Evolutionary conservation across 805 yeast genomes (phyloP), one percentile per base, ranked within the genome.

Genomic region (Priceomyces fermenticarens): DNA sequence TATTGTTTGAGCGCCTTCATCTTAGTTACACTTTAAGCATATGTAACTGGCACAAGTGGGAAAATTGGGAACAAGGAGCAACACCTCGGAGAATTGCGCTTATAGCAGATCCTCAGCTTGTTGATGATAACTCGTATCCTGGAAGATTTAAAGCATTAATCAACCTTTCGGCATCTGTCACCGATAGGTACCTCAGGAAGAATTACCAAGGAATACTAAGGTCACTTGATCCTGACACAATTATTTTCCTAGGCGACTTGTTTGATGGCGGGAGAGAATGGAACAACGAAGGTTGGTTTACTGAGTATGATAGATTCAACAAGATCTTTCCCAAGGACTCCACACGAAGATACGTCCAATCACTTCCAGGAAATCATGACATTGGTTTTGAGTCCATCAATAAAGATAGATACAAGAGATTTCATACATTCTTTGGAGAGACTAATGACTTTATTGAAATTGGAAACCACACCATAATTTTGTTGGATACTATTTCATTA

Each of bases 231-330:
- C 97, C 98, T 0, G 85, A 89, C 53, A 69, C 85, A 1, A 79
- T 81, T 3, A 62, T 91, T 4, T 91, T 88, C 57, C 64, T 93
- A 20, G 99, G 99, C 2, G 99, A 93, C 58, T 62, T 91, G 51
- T 85, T 91, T 57, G 99, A 93, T 63, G 97, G 97, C 10, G 98
- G 98, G 0, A 72, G 99, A 43, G 83, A 83, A 40, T 89, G 96
- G 91, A 78, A 76, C 30, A 73, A 73, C 27, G 67, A 72, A 15
- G 56, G 49, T 8, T 88, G 96, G 95, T 62, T 77, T 40, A 64
- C 70, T 10, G 98, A 93, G 60, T 82, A 74, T 52, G 54, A 60
- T 14, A 67, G 99, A 39, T 93, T 85, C 60, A 73, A 78, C 47
- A 47, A 58, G 1, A 77, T 93, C 3, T 91, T 86, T 60, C 83